These are phyloP conservation scores for Xylaria sp. DNA, from an alignment of 2,329 filamentous ascomycete species.

Conservation along the genomic window DNA sequence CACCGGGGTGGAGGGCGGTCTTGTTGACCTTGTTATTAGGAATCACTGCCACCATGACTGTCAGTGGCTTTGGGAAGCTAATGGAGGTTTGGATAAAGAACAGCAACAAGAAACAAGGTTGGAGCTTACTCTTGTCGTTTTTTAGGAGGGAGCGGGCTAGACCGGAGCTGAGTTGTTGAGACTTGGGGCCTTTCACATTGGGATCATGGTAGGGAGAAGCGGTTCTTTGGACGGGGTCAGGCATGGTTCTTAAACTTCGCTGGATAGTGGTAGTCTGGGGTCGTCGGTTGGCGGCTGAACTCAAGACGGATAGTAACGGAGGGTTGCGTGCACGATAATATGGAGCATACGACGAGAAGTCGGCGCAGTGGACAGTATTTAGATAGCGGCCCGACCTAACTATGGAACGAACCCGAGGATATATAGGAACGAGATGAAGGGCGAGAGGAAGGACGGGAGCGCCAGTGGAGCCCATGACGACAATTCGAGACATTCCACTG, in stretches of 20 bases:
- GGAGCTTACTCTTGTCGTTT: conserved; percentile 45
- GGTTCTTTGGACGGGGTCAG: conserved; percentile 55
- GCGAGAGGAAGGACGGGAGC: conserved; percentile 30
- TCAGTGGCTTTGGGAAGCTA: conserved; percentile 36
- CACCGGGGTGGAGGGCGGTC: conserved; percentile 88
- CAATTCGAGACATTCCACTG: conserved; percentile 49
- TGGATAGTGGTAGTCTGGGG: conserved; percentile 38
- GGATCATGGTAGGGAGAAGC: conserved; percentile 59
- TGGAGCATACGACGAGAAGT: conserved; percentile 46
- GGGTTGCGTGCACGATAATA: conserved; percentile 45
- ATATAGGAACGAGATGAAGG: conserved; percentile 48
- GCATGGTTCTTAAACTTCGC: conserved; percentile 50
- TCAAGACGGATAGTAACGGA: conserved; percentile 48
- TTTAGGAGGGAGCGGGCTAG: conserved; percentile 47
- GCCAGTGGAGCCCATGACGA: conserved; percentile 47
- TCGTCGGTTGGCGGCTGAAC: conserved; percentile 41
- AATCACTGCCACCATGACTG: conserved; percentile 57
- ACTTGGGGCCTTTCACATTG: conserved; percentile 56
- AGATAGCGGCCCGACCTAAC: conserved; percentile 47
- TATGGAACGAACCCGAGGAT: conserved; percentile 51
- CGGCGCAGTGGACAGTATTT: conserved; percentile 44
- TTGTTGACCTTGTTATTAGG: conserved; percentile 78
- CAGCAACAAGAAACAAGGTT: background rate
- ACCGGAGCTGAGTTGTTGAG: conserved; percentile 53
- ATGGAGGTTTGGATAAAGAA: conserved; percentile 14